Evolutionary conservation across 179 eudicot species (phyloP).

Genomic region (Corrigiola litoralis): DNA sequence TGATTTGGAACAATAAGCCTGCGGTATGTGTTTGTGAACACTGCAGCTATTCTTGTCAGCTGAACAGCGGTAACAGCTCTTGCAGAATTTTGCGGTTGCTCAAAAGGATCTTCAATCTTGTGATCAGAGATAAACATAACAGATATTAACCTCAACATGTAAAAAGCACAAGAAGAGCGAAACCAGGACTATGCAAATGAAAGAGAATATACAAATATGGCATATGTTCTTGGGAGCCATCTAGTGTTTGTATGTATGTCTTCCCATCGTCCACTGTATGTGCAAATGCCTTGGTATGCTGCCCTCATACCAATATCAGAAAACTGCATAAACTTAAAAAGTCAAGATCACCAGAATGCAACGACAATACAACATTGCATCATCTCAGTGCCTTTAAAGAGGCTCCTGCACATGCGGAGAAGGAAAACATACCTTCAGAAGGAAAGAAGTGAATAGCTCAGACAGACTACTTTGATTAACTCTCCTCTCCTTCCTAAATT

Average conservation of each 20-base stretch:
- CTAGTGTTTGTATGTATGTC: conserved; percentile 51
- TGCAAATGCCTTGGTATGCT: conserved; percentile 54
- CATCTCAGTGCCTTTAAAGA: not conserved
- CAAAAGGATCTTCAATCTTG: conserved; percentile 95
- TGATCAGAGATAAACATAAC: conserved; percentile 8
- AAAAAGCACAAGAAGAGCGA: conserved; percentile 6
- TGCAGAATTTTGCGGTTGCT: conserved; percentile 78
- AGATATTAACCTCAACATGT: not conserved
- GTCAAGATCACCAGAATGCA: conserved; percentile 1
- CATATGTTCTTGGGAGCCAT: conserved; percentile 82
- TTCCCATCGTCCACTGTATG: conserved; percentile 69
- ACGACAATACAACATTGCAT: too few species aligned
- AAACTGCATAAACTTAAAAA: conserved; percentile 43
- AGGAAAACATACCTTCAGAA: conserved; percentile 56
- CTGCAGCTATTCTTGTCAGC: conserved; percentile 48
- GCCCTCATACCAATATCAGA: conserved; percentile 57
- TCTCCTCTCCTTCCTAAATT: conserved; percentile 40
- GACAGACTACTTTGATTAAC: conserved; percentile 55
- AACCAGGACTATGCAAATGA: not conserved
- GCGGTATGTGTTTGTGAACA: conserved; percentile 42
- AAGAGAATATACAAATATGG: conserved; percentile 58
- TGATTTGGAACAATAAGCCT: conserved; percentile 38
- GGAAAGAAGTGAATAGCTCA: conserved; percentile 73
- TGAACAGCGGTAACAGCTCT: conserved; percentile 58
- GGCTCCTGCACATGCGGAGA: too few species aligned